Evolutionary conservation across 495 filamentous ascomycete genomes (phyloP), one percentile per base, ranked within the genome.

Genomic region (Aspergillus funiculosus): DNA sequence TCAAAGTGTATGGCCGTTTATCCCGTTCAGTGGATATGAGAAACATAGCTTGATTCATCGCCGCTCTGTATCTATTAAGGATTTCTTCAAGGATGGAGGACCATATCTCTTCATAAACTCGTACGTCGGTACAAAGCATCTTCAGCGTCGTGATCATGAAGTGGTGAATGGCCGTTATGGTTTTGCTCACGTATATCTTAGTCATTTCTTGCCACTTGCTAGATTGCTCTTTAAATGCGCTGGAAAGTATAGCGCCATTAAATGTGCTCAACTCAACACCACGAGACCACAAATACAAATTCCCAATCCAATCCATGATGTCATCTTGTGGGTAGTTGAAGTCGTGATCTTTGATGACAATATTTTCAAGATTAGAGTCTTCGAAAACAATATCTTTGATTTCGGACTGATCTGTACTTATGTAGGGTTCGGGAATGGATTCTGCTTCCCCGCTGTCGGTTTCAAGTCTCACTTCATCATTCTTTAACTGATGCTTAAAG

Each of bases 221-320:
- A 0, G 77, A 74, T 48, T 85, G 78, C 24, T 77, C 66, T 25
- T 68, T 71, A 57, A 79, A 74, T 1, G 72, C 57, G 6, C 47
- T 71, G 0, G 63, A 52, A 6, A 79, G 54, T 0, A 83, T 29
- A 0, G 58, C 30, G 1, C 51, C 26, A 20, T 68, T 62, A 48
- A 76, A 70, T 0, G 59, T 64, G 0, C 66, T 62, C 18, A 71
- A 43, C 21, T 69, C 63, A 41, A 72, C 65, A 0, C 67, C 68
- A 35, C 60, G 51, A 6, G 62, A 62, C 1, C 43, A 40, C 0
- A 35, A 51, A 34, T 69, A 63, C 2, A 56, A 13, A 5, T 53
- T 32, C 3, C 43, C 40, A 1, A 71, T 52, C 67, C 65, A 73
- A 2, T 25, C 0, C 11, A 53, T 29, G 13, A 73, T 68, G 17